Evolutionary conservation across 1,139 yeast genomes (phyloP), one percentile per base, ranked within the genome.

Genomic region (Saccharomyces hybrid): DNA sequence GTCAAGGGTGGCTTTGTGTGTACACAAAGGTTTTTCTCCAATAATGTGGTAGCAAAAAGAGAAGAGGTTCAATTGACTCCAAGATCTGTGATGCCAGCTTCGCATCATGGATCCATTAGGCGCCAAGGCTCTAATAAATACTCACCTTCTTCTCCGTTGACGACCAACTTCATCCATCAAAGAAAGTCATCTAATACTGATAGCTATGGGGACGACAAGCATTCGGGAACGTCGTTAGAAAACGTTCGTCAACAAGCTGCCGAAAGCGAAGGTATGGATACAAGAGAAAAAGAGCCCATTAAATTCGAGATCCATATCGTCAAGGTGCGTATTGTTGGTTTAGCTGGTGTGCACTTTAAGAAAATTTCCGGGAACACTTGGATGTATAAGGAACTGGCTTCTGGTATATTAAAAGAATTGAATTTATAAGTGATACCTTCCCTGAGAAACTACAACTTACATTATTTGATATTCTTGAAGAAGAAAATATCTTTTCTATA

Each of bases 321-420:
- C 50, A 89, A 89, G 69, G 96, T 93, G 53, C 96, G 97, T 48
- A 77, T 93, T 61, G 87, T 91, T 56, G 90, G 95, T 11, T 77
- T 93, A 58, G 90, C 88, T 61, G 99, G 98, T 70, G 93, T 93
- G 53, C 97, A 91, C 70, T 90, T 93, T 75, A 93, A 91, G 76
- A 91, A 91, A 70, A 79, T 91, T 48, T 79, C 88, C 57, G 99
- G 99, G 64, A 90, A 93, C 70, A 88, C 97, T 2, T 91, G 98
- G 98, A 82, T 87, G 73, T 91, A 91, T 73, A 91, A 91, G 74
- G 85, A 90, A n/a, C 76, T 91, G 69, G 98, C 97, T 2, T 84
- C 95, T 57, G 89, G 85, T 70, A 86, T 91, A 50, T 79, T 91
- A 72, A 80, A 81, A 58, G 93, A 88, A 64, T 77, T 91, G 71